Evolutionary conservation across 306 rosid genomes (phyloP), one percentile per base, ranked within the genome.

Genomic region (Vachellia pachyceras): DNA sequence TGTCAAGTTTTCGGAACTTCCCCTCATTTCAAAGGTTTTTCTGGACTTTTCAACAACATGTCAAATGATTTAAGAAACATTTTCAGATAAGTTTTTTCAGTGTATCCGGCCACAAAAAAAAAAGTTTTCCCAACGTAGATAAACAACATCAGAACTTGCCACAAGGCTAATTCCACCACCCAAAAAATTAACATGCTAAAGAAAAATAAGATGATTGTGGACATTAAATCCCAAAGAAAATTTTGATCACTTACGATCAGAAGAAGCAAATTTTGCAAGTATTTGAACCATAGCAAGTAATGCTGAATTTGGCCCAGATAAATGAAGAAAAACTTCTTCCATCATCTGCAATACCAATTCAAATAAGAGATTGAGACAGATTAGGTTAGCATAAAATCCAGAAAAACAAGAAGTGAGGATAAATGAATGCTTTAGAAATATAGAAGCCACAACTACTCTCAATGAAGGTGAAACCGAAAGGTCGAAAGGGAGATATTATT

Each of bases 271-370:
- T 74, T 95, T 97, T 65, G 98, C 98, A 58, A 95, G 97, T 73
- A 89, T 89, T 83, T 95, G 98, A 82, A 95, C 97, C 98, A 95
- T 91, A 79, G 95, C 90, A 20, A 91, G 95, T 81, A 83, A 83
- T 79, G 97, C 92, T 78, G 97, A 86, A 87, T 88, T 91, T 49
- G 94, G 84, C 87, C 97, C 95, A 7, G 94, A 82, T 85, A 95
- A 90, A 84, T 92, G 98, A 82, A 91, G 92, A 86, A 90, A 92
- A 82, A 90, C 89, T 85, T 95, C 97, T 73, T 95, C 98, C 94
- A 95, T 92, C 97, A 95, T 90, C 98, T 95, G 90, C 87, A 80
- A 83, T 68, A 82, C 88, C 90, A 73, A 78, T 46, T 82, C 77
- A 88, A 42, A 64, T 57, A 47, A 76, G 52, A 68, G 82, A 40